Evolutionary conservation across 805 yeast genomes (phyloP).

Genomic region (Myxozyma vanderwaltii): DNA sequence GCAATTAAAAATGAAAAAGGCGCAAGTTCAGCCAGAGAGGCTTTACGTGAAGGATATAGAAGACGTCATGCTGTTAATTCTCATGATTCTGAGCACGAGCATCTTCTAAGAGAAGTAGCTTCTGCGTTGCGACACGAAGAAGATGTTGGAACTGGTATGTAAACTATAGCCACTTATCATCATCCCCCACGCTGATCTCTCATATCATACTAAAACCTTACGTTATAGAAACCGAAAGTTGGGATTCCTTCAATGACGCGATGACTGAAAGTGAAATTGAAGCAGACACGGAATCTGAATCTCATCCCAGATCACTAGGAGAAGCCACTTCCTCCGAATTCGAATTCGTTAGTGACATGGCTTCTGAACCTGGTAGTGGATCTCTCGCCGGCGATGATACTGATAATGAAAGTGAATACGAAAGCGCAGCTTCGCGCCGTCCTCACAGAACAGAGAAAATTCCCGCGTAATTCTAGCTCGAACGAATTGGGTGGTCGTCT

Average conservation of each 20-base stretch:
- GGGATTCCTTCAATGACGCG: background rate
- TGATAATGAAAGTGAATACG: constrained; percentile 1
- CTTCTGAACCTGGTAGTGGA: background rate
- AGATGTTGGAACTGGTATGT: background rate
- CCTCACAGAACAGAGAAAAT: background rate
- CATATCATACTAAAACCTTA: background rate
- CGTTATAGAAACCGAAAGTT: background rate
- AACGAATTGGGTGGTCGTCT: too few species aligned
- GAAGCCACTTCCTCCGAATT: background rate
- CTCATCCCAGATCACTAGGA: background rate
- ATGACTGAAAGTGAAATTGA: background rate
- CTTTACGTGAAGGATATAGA: constrained; percentile 2
- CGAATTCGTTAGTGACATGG: constrained; percentile 6
- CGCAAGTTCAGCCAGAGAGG: constrained; percentile 3
- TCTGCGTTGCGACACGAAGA: background rate
- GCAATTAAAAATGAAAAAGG: background rate
- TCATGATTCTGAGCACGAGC: constrained; percentile 1
- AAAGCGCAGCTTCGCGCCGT: background rate
- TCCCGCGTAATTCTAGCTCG: background rate
- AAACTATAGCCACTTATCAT: background rate
- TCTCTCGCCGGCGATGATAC: constrained; percentile 1
- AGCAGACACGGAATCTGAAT: background rate
- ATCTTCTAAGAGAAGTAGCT: background rate
- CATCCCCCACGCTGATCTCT: background rate
- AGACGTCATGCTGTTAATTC: background rate